These are phyloP conservation scores for Pyrenophora tritici-repentis DNA, from an alignment of 2,329 filamentous ascomycete genomes.

Conservation along the genomic window DNA sequence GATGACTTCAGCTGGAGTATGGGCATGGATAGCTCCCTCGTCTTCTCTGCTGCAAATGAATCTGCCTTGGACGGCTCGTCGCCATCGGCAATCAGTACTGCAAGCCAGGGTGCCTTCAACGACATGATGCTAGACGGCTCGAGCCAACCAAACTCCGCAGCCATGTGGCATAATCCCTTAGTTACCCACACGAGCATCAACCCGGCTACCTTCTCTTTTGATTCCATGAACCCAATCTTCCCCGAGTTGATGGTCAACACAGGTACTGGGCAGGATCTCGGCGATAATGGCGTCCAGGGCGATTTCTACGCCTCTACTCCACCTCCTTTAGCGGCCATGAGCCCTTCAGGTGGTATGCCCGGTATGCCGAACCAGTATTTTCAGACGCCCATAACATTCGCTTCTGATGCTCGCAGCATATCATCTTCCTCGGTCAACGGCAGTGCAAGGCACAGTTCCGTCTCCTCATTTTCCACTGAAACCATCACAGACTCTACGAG, in stretches of 20 bases:
- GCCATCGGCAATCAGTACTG: conserved; percentile 92
- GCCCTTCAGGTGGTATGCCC: conserved; percentile 68
- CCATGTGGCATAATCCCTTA: conserved; percentile 53
- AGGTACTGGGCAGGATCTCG: conserved; percentile 75
- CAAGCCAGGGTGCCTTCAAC: conserved; percentile 87
- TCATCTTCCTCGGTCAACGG: conserved; percentile 72
- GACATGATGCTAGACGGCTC: conserved; percentile 86
- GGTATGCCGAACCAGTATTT: conserved; percentile 65
- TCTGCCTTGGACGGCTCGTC: conserved; percentile 90
- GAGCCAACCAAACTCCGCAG: conserved; percentile 44
- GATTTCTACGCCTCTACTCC: conserved; percentile 81
- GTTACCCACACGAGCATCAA: conserved; percentile 71
- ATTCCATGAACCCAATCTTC: conserved; percentile 74
- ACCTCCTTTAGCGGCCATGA: conserved; percentile 74
- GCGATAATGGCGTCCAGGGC: conserved; percentile 68
- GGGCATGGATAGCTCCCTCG: conserved; percentile 73
- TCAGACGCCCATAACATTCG: conserved; percentile 70
- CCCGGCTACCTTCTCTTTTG: conserved; percentile 71
- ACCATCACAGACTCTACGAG: conserved; percentile 70
- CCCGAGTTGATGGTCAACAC: conserved; percentile 70
- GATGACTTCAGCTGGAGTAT: conserved; percentile 89
- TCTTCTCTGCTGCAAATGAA: conserved; percentile 65
- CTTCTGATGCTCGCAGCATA: conserved; percentile 66
- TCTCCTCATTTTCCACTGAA: conserved; percentile 65
- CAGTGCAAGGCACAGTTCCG: conserved; percentile 65